Conservation (phyloP, 169 alveolate genomes). For the Plasmodium sp. region DNA sequence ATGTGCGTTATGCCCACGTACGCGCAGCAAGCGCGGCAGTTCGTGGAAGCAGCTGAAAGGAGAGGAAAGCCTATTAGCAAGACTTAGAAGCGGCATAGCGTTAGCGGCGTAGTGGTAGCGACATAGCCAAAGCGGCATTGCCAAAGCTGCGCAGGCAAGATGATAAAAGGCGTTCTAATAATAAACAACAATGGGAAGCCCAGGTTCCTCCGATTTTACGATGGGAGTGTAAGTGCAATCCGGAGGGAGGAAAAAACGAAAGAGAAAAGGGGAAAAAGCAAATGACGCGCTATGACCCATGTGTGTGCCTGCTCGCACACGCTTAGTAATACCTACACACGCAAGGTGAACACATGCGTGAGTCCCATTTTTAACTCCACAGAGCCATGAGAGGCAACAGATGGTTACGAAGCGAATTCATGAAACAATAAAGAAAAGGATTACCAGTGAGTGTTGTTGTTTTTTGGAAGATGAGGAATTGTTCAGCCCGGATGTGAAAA, state of each 20-base stretch:
- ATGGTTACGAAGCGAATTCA: constrained; percentile 79
- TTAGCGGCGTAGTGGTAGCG: too few species aligned
- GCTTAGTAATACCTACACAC: not conserved
- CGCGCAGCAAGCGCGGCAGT: not conserved
- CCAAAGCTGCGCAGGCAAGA: constrained; percentile 2
- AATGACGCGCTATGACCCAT: not conserved
- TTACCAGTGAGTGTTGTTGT: constrained; percentile 85
- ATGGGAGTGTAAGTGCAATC: constrained; percentile 76
- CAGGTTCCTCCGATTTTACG: constrained; percentile 88
- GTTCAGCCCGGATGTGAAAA: constrained; percentile 79
- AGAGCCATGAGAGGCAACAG: constrained; percentile 82
- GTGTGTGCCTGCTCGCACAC: not conserved
- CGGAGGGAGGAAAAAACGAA: not conserved
- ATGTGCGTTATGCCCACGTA: not conserved
- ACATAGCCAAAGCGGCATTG: not conserved
- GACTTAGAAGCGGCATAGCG: not conserved
- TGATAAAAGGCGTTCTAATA: constrained; percentile 88
- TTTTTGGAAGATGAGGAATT: constrained; percentile 85
- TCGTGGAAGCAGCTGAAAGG: not conserved
- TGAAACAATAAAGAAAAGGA: constrained; percentile 81
- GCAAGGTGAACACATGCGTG: not conserved
- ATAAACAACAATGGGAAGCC: constrained; percentile 89
- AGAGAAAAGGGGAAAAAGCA: not conserved
- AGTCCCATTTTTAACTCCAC: not conserved
- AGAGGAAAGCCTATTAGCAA: not conserved